Evolutionary conservation across 805 yeast genomes (phyloP).

Genomic region (Suhomyces tanzawaensis): DNA sequence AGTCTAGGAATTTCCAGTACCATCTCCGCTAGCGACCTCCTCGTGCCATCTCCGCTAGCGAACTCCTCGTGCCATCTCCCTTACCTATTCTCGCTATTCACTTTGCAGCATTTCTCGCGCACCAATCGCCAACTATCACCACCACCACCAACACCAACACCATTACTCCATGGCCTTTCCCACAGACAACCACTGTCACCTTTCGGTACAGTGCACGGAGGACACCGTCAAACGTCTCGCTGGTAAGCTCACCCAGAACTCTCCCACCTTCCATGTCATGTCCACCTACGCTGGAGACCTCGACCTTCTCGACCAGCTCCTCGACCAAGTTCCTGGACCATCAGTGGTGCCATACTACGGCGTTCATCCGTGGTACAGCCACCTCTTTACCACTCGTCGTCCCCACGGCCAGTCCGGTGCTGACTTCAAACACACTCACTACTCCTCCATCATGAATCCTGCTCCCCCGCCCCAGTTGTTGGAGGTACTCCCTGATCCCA

Average conservation of each 20-base stretch:
- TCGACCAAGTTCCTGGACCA: constrained; percentile 10
- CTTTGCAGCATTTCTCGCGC: no score
- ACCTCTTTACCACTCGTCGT: constrained; percentile 43
- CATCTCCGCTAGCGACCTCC: no score
- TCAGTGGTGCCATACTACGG: constrained; percentile 56
- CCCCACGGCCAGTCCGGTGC: constrained; percentile 9
- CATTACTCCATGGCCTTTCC: no score
- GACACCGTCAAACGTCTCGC: constrained; percentile 10
- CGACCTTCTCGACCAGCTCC: constrained; percentile 20
- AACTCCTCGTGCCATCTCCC: no score
- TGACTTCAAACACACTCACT: constrained; percentile 51
- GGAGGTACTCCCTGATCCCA: constrained; percentile 60
- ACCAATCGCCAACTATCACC: no score
- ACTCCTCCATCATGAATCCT: constrained; percentile 47
- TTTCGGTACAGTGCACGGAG: constrained; percentile 16
- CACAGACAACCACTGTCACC: constrained; percentile 37
- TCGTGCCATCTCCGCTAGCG: no score
- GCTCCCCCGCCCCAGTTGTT: constrained; percentile 40
- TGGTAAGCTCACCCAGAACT: constrained; percentile 6
- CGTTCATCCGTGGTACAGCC: constrained; percentile 90
- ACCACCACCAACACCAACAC: no score
- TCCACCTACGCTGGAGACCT: constrained; percentile 37
- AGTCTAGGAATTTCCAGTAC: no score
- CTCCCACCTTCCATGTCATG: constrained; percentile 31
- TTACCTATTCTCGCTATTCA: no score